phyloP scores from a whole-genome alignment of 148 eudicot species.

The Linanthus parryae region DNA sequence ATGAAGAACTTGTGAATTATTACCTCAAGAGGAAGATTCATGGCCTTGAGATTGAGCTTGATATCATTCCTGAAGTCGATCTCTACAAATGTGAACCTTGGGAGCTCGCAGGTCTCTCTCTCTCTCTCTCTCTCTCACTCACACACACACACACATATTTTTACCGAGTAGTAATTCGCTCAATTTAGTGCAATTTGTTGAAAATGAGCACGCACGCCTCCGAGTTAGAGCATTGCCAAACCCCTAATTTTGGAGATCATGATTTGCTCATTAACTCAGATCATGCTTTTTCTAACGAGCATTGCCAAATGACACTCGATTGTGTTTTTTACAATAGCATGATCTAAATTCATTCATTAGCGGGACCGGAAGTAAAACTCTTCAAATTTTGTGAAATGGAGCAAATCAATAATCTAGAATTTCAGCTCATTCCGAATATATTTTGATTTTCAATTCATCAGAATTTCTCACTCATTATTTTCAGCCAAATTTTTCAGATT shows the following conservation, averaged over 20 bases:
- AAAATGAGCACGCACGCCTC: background rate
- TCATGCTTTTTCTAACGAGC: too few relatives aligned
- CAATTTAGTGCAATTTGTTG: too few relatives aligned
- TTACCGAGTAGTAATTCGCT: background rate
- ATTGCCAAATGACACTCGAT: too few relatives aligned
- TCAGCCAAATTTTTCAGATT: background rate
- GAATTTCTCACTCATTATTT: background rate
- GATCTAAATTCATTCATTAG: too few relatives aligned
- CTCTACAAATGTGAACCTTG: slow-evolving; percentile 87
- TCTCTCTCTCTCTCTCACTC: background rate
- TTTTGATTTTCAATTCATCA: too few relatives aligned
- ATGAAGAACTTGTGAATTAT: slow-evolving; percentile 81
- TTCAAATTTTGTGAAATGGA: too few relatives aligned
- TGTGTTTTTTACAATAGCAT: too few relatives aligned
- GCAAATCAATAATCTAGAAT: too few relatives aligned
- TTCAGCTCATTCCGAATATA: too few relatives aligned
- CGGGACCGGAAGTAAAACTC: too few relatives aligned
- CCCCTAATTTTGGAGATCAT: background rate
- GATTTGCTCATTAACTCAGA: too few relatives aligned
- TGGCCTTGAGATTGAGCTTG: slow-evolving; percentile 66
- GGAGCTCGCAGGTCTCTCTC: slow-evolving; percentile 56
- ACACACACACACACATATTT: background rate
- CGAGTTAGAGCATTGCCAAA: background rate
- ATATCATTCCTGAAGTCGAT: slow-evolving; percentile 75
- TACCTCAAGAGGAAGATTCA: slow-evolving; percentile 69